Conservation (phyloP, 306 rosid genomes). For the Mimosa bimucronata region DNA sequence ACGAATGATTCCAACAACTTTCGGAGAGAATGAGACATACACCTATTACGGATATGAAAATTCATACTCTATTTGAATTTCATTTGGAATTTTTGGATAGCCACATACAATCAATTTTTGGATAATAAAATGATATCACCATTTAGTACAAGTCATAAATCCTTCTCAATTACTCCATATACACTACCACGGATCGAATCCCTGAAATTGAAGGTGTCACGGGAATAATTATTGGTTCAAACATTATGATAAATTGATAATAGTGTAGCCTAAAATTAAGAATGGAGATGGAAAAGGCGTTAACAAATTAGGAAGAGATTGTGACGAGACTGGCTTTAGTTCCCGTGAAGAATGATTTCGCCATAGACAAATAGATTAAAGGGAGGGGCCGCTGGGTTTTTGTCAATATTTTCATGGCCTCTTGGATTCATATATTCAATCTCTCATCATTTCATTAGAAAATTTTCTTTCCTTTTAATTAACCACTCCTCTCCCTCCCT, state of each 20-base stretch:
- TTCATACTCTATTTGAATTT: too few relatives aligned
- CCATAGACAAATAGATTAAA: constrained; percentile 4
- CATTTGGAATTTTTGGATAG: too few relatives aligned
- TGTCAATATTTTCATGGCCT: neutral
- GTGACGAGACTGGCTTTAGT: neutral
- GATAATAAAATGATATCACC: too few relatives aligned
- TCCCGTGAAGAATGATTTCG: neutral
- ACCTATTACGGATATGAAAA: too few relatives aligned
- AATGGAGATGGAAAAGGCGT: neutral
- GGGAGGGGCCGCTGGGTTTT: neutral
- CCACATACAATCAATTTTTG: too few relatives aligned
- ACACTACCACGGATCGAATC: too few relatives aligned
- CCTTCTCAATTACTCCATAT: too few relatives aligned
- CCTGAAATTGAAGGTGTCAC: neutral
- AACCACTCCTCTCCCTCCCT: neutral
- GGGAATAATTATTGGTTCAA: neutral
- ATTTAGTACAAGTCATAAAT: too few relatives aligned
- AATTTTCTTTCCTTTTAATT: neutral
- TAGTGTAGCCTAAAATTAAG: neutral
- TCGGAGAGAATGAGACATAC: too few relatives aligned
- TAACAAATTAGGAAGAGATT: neutral
- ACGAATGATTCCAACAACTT: too few relatives aligned
- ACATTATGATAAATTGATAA: too few relatives aligned
- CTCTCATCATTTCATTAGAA: constrained; percentile 17
- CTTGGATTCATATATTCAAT: neutral